These are phyloP conservation scores for Venturia nashicola DNA, from an alignment of 2,329 filamentous ascomycete genomes.

Conservation along the genomic window DNA sequence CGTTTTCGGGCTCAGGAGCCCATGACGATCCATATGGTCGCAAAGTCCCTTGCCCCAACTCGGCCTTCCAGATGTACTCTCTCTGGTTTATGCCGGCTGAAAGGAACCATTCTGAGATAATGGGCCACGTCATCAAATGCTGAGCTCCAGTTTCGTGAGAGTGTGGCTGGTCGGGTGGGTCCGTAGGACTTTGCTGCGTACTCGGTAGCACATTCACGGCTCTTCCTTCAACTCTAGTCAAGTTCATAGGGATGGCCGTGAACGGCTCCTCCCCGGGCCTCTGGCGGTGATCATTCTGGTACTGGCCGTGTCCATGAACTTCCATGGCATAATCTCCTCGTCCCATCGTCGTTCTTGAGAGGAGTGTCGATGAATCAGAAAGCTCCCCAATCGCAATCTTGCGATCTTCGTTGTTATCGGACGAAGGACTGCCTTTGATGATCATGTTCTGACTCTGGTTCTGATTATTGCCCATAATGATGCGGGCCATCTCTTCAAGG, in stretches of 20 bases:
- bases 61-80: slow-evolving; percentile 25
- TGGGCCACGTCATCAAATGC: slow-evolving; percentile 15
- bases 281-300: background rate
- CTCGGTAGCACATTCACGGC: background rate
- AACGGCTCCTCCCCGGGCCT: background rate
- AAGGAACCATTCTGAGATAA: slow-evolving; percentile 4
- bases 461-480: background rate
- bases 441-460: background rate
- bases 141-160: slow-evolving; percentile 10
- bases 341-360: background rate
- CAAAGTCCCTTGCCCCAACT: slow-evolving; percentile 21
- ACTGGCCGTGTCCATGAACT: background rate
- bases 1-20: slow-evolving; percentile 21
- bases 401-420: background rate
- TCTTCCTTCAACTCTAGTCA: background rate
- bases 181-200: background rate
- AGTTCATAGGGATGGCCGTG: background rate
- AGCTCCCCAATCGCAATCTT: background rate
- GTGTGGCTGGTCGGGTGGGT: background rate
- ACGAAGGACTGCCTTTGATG: background rate
- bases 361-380: background rate
- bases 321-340: background rate
- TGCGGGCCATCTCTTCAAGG: background rate
- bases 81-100: slow-evolving; percentile 14
- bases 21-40: slow-evolving; percentile 36